These are phyloP conservation scores for Cyclostephanos tholiformis DNA, from an alignment of 108 stramenopile species.

Conservation along the genomic window DNA sequence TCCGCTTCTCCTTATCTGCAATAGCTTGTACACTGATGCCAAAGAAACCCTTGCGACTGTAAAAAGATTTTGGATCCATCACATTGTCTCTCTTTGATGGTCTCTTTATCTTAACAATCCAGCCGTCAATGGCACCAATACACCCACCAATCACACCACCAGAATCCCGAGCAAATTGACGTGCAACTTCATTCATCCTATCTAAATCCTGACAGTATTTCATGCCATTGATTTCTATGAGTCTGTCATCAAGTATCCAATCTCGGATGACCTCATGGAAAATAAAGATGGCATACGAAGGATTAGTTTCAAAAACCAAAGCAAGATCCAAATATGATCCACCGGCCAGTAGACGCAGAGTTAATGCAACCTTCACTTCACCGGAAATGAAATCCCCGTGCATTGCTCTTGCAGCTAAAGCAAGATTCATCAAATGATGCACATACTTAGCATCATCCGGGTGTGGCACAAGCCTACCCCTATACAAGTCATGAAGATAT, in stretches of 20 bases:
- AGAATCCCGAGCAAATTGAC: background rate
- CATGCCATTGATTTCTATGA: background rate
- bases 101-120: constrained; percentile 6
- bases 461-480: background rate
- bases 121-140: background rate
- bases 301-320: too few species aligned
- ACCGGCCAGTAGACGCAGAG: too few species aligned
- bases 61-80: constrained; percentile 26
- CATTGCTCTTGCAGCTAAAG: too few species aligned
- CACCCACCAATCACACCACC: constrained; percentile 9
- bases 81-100: constrained; percentile 13
- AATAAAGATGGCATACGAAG: background rate
- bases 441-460: too few species aligned
- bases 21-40: constrained; percentile 38
- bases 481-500: background rate
- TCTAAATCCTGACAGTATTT: background rate
- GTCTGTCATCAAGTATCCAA: constrained; percentile 2
- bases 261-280: background rate
- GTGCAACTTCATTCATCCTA: constrained; percentile 12
- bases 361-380: too few species aligned
- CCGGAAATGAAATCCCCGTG: too few species aligned
- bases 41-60: constrained; percentile 42
- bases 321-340: too few species aligned
- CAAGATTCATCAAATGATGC: too few species aligned
- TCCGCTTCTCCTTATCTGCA: constrained; percentile 18